Conservation (phyloP, 495 filamentous ascomycete species). For the Peziza echinospora region DNA sequence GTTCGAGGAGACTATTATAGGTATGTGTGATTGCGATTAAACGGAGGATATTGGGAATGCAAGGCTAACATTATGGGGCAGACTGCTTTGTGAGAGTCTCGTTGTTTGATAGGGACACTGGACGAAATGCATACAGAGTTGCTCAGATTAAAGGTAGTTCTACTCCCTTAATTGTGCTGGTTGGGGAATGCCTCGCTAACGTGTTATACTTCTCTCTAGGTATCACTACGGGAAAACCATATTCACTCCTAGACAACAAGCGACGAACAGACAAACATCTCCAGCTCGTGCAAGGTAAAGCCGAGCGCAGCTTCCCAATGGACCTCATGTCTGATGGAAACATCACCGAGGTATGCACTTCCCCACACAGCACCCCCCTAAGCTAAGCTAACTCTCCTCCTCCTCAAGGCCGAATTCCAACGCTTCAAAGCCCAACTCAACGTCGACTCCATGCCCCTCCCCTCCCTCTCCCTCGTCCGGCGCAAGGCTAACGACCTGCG, state of each 20-base stretch:
- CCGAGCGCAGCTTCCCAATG: slow-evolving; percentile 59
- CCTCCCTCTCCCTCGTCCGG: slow-evolving; percentile 40
- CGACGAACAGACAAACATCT: slow-evolving; percentile 59
- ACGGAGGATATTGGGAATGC: not conserved
- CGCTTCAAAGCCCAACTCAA: slow-evolving; percentile 60
- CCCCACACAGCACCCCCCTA: not conserved
- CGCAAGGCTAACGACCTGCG: slow-evolving; percentile 68
- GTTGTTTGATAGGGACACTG: slow-evolving; percentile 47
- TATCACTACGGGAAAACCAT: slow-evolving; percentile 55
- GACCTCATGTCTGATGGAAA: slow-evolving; percentile 55
- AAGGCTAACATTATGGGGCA: no score
- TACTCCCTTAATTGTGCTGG: not conserved
- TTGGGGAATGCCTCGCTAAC: not conserved
- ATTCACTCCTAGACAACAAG: slow-evolving; percentile 47
- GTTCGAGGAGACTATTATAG: slow-evolving; percentile 56
- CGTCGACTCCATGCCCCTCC: slow-evolving; percentile 46
- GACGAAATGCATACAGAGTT: slow-evolving; percentile 59
- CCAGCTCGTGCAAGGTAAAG: slow-evolving; percentile 49
- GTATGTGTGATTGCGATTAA: no score
- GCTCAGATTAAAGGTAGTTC: slow-evolving; percentile 58
- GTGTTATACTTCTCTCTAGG: slow-evolving; percentile 31
- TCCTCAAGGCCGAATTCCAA: slow-evolving; percentile 62
- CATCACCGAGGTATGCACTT: slow-evolving; percentile 44
- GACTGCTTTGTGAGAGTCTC: slow-evolving; percentile 65
- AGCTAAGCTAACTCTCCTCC: slow-evolving; percentile 16